These are phyloP conservation scores for Epichloe glyceriae DNA, from an alignment of 2,329 filamentous ascomycete species.

Conservation along the genomic window DNA sequence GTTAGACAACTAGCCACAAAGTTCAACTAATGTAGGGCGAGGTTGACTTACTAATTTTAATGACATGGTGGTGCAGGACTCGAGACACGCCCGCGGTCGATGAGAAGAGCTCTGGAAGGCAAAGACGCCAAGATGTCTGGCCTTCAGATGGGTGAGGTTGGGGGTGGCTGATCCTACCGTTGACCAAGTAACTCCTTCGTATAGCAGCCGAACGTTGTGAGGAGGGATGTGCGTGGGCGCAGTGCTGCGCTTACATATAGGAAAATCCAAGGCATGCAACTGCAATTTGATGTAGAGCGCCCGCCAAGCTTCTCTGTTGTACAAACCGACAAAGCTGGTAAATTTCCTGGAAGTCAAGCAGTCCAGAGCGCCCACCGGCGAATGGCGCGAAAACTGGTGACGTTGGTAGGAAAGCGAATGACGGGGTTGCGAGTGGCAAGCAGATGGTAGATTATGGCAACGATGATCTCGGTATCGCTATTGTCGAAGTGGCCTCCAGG, in stretches of 20 bases:
- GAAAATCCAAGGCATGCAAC: neutral
- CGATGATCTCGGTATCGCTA: slow-evolving; percentile 5
- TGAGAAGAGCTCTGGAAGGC: neutral
- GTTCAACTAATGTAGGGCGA: neutral
- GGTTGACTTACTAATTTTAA: slow-evolving; percentile 42
- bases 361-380: neutral
- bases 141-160: neutral
- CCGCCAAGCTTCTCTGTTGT: neutral
- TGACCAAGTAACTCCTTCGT: neutral
- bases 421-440: neutral
- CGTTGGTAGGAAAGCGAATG: slow-evolving; percentile 2
- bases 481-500: slow-evolving; percentile 3
- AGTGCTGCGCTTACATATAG: neutral
- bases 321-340: neutral
- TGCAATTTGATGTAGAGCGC: neutral
- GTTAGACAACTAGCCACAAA: neutral
- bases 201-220: neutral
- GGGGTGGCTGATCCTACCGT: neutral
- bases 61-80: slow-evolving; percentile 30
- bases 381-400: neutral
- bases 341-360: neutral
- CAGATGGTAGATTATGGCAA: neutral
- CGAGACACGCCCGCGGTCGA: slow-evolving; percentile 1
- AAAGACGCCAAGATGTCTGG: neutral
- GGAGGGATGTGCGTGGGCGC: neutral